Base-by-base conservation (phyloP, 2,329 filamentous ascomycete species). In the Ophiocordyceps polyrhachis-furcata region DNA sequence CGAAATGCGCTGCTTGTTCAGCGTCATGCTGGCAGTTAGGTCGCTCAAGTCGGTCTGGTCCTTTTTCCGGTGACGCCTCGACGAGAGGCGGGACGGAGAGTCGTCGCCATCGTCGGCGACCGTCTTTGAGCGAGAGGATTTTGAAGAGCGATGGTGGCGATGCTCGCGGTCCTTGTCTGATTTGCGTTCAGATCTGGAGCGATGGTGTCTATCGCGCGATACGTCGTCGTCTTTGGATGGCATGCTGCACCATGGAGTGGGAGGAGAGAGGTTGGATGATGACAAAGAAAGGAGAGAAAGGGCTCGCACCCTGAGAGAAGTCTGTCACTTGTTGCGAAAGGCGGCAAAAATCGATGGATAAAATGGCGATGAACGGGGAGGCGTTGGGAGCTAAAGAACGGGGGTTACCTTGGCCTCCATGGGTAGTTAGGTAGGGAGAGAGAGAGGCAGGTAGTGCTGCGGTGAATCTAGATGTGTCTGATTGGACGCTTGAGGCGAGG, bases 1-100 rank as follows among this genome's bases (percentile, higher is more conserved):
- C 49, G 70, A 73, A 31, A 67, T 58, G 25, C 69, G 68, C 44
- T 71, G 66, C 48, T 59, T 64, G 41, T 62, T 58, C 20, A 63
- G 49, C 20, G 56, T 57, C 8, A 59, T 56, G 41, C 55, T 58
- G 20, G 68, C 68, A 13, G 70, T 66, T 41, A 73, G 56, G 44
- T 75, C 68, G 43, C 67, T 66, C 37, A 66, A 67, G 38, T 50
- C 53, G 31, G 60, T 59, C 46, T 59, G 60, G 44, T 65, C 61
- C 48, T 53, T 56, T 11, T 54, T 58, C 47, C 56, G 57, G 43
- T 58, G 61, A 13, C 56, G 56, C 43, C 52, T 57, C 29, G 55
- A 54, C 8, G 61, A 63, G 15, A 62, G 58, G 46, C 61, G 61
- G 29, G 63, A 66, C 43, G 59, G 51, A 8, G 56, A 55, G 43